A percentile compares a stretch with the other conserved stretches of the same genome.
Evolutionary conservation across 1,139 yeast genomes (phyloP).

Genomic region (Geotrichum aggregatum): DNA sequence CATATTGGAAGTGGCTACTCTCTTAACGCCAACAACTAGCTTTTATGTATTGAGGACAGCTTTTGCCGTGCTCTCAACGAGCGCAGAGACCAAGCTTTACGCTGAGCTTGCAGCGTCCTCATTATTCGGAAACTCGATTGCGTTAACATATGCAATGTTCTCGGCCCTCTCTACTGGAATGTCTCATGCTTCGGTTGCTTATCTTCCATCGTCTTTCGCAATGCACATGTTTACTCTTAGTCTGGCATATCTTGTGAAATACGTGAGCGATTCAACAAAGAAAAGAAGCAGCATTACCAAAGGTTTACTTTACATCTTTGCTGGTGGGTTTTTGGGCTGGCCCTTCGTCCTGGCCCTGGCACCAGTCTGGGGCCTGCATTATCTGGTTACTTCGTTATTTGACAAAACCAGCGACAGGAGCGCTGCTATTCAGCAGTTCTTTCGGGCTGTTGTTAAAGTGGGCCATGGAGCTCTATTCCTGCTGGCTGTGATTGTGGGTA

Average conservation of each 20-base stretch:
- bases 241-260: constrained; percentile 41
- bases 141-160: constrained; percentile 56
- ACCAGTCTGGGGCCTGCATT: constrained; percentile 19
- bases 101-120: constrained; percentile 14
- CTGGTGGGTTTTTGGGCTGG: constrained; percentile 87
- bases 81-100: constrained; percentile 52
- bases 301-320: constrained; percentile 50
- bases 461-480: constrained; percentile 20
- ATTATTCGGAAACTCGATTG: constrained; percentile 35
- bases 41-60: constrained; percentile 43
- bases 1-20: constrained; percentile 25
- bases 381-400: constrained; percentile 2
- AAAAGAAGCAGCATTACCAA: constrained; percentile 26
- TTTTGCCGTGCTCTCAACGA: constrained; percentile 52
- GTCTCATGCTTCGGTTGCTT: constrained; percentile 80
- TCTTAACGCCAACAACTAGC: constrained; percentile 5
- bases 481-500: constrained; percentile 39
- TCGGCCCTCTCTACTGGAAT: constrained; percentile 57
- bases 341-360: constrained; percentile 74
- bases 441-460: constrained; percentile 17
- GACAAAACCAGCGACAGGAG: neutral
- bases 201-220: constrained; percentile 82
- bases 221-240: constrained; percentile 65
- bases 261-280: constrained; percentile 28
- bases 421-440: constrained; percentile 10